These are phyloP conservation scores for Bacidia gigantensis DNA, from an alignment of 495 filamentous ascomycete genomes.

Conservation along the genomic window DNA sequence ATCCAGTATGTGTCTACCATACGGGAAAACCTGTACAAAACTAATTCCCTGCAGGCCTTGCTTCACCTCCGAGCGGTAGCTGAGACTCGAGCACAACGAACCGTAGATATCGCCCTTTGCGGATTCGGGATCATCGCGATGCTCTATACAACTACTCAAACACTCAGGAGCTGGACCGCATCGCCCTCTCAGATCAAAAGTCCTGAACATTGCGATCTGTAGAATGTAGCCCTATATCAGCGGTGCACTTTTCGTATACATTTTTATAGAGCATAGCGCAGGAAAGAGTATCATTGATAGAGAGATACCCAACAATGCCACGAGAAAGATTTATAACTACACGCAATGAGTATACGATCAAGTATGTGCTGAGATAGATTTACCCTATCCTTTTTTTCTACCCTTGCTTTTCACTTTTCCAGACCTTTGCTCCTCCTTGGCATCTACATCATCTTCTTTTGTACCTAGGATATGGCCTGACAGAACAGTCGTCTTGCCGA, in stretches of 20 bases:
- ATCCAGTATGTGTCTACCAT: constrained; percentile 55
- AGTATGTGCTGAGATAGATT: no score
- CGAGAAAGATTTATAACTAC: no score
- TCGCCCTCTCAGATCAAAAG: constrained; percentile 19
- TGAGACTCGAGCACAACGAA: constrained; percentile 42
- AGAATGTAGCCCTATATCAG: not conserved
- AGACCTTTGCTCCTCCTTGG: not conserved
- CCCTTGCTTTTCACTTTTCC: not conserved
- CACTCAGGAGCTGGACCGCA: constrained; percentile 67
- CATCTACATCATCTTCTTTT: not conserved
- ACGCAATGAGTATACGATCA: no score
- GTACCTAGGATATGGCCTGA: not conserved
- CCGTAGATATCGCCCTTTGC: constrained; percentile 59
- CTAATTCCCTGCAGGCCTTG: constrained; percentile 47
- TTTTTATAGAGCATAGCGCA: constrained; percentile 10
- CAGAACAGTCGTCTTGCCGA: not conserved
- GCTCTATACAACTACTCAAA: constrained; percentile 77
- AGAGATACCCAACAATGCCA: constrained; percentile 3
- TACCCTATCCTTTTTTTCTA: not conserved
- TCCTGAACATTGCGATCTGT: constrained; percentile 48
- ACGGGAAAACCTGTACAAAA: constrained; percentile 5
- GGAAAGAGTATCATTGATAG: not conserved
- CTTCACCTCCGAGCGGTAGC: constrained; percentile 76
- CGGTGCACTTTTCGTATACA: not conserved
- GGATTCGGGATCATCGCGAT: constrained; percentile 75